Percentiles rank a stretch among this genome's conserved stretches.
phyloP scores from a whole-genome alignment of 176 grass and related monocot species.

The Oropetium thomaeum region DNA sequence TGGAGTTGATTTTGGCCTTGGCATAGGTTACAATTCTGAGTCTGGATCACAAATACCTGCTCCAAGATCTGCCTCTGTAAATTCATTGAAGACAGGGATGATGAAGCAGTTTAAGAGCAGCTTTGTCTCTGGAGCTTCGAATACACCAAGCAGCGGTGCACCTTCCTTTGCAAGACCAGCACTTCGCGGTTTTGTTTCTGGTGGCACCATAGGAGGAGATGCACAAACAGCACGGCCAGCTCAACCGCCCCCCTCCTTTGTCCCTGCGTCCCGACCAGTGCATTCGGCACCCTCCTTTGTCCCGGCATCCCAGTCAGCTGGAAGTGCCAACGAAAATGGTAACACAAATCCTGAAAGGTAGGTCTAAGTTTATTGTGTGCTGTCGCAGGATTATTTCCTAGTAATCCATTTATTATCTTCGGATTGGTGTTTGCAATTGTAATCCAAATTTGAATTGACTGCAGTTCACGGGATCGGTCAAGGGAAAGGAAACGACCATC shows the following conservation, averaged over 20 bases:
- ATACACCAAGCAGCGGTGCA: constrained; percentile 32
- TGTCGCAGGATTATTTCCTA: not conserved
- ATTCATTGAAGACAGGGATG: constrained; percentile 73
- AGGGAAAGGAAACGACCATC: constrained; percentile 87
- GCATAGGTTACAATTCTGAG: constrained; percentile 81
- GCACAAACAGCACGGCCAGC: constrained; percentile 21
- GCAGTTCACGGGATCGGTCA: constrained; percentile 62
- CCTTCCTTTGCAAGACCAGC: constrained; percentile 50
- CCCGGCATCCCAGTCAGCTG: constrained; percentile 41
- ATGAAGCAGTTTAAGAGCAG: constrained; percentile 84
- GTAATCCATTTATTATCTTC: not conserved
- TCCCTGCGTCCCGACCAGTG: constrained; percentile 14
- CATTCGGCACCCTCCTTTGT: constrained; percentile 16
- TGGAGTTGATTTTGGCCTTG: constrained; percentile 95
- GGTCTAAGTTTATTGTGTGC: not conserved
- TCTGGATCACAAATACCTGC: constrained; percentile 53
- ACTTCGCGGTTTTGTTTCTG: constrained; percentile 86
- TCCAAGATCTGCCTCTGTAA: constrained; percentile 61
- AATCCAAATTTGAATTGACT: constrained; percentile 21
- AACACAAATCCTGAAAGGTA: constrained; percentile 69
- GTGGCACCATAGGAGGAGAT: constrained; percentile 80
- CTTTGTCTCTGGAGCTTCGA: constrained; percentile 82
- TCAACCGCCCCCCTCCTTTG: not conserved
- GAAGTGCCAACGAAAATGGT: constrained; percentile 46
- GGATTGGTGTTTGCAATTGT: not conserved